Evolutionary conservation across 1,284 basidiomycete species (phyloP), one percentile per base, ranked within the genome.

Genomic region (Athelia psychrophila): DNA sequence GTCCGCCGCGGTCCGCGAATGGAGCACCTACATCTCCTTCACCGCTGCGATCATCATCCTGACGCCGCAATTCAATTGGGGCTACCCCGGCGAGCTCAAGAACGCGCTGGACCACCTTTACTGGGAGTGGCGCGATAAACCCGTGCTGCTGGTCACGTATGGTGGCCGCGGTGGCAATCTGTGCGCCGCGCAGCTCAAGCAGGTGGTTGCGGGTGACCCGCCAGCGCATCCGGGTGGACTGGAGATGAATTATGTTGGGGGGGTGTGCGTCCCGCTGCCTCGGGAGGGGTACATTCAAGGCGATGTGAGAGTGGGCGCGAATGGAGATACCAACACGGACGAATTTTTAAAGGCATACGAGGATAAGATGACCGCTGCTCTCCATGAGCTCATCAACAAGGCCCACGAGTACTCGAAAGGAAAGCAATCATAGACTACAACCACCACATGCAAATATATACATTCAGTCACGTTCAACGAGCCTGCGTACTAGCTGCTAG

Each of bases 131-230:
- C 15, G 42, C 12, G 13, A 22, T 44, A 22, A 44, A 22, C 15
- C 13, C 42, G 42, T 44, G 12, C 12, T 15, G 42, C 42, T 15
- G 12, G 15, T 12, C 42, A 22, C 13, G 12, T 15, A 15, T 44
- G 42, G 15, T 22, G 42, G 42, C 10, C 42, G 20, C 12, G 42
- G 20, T 22, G 42, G 20, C 42, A 22, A 22, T 22, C 10, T 10
- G 12, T 15, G 42, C 13, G 42, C 13, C 20, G 42, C 42, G 12
- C 20, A 65, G 1, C 46, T 35, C 12, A 35, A 35, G n/a, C n/a
- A n/a, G n/a, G n/a, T n/a, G n/a, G n/a, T n/a, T n/a, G n/a, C n/a
- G n/a, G n/a, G n/a, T n/a, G n/a, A n/a, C n/a, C n/a, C n/a, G 33
- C n/a, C 33, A 35, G 33, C n/a, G 33, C 33, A 12, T n/a, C 12